Percentiles rank a stretch among this genome's conserved stretches.
Conservation (phyloP, 2,329 filamentous ascomycete species). For the Cladophialophora immunda region DNA sequence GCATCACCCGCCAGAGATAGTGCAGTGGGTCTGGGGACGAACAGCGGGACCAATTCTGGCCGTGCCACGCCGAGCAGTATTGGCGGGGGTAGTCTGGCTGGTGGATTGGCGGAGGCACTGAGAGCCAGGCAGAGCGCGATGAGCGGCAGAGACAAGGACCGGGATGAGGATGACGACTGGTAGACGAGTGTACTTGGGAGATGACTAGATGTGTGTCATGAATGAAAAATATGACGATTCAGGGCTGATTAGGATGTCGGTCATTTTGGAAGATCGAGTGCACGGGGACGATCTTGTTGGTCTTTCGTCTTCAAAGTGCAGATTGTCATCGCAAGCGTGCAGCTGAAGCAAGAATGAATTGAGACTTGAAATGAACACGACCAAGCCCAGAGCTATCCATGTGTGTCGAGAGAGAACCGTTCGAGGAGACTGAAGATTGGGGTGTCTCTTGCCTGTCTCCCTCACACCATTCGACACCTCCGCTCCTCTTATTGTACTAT, state of each 20-base stretch:
- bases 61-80: slow-evolving; percentile 72
- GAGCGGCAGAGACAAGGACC: slow-evolving; percentile 64
- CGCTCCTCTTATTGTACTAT: too few relatives aligned
- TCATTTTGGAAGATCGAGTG: background rate
- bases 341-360: background rate
- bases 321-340: background rate
- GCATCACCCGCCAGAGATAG: slow-evolving; percentile 71
- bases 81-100: slow-evolving; percentile 69
- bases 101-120: slow-evolving; percentile 80
- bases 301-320: background rate
- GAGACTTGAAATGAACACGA: slow-evolving; percentile 5
- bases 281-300: background rate
- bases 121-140: slow-evolving; percentile 79
- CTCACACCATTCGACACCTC: too few relatives aligned
- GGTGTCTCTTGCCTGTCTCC: too few relatives aligned
- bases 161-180: slow-evolving; percentile 75
- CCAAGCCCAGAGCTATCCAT: background rate
- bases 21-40: slow-evolving; percentile 55
- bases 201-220: background rate
- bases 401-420: too few relatives aligned
- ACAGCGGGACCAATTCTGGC: slow-evolving; percentile 69
- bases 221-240: background rate
- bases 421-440: too few relatives aligned
- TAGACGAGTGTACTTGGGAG: slow-evolving; percentile 46
- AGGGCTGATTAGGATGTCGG: background rate